Evolutionary conservation across 169 alveolate species (phyloP).

Genomic region (Theileria luwenshuni): DNA sequence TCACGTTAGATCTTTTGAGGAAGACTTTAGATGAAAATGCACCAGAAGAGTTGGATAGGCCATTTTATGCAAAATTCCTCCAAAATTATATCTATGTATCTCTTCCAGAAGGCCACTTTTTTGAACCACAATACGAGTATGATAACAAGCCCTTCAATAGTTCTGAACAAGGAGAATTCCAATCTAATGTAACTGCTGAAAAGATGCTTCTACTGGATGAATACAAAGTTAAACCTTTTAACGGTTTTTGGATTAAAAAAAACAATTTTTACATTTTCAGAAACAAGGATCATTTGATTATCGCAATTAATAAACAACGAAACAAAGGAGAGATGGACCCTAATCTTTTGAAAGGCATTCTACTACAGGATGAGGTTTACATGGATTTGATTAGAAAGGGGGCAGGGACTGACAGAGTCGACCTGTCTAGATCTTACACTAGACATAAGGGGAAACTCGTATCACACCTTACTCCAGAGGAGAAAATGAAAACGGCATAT

Average conservation of each 20-base stretch:
- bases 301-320: slow-evolving; percentile 2
- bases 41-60: slow-evolving; percentile 59
- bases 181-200: slow-evolving; percentile 31
- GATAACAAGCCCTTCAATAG: slow-evolving; percentile 24
- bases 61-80: slow-evolving; percentile 61
- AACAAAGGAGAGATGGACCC: slow-evolving; percentile 19
- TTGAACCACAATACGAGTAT: slow-evolving; percentile 40
- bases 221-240: slow-evolving; percentile 41
- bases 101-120: slow-evolving; percentile 64
- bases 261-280: slow-evolving; percentile 45
- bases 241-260: slow-evolving; percentile 61
- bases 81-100: slow-evolving; percentile 55
- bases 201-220: slow-evolving; percentile 42
- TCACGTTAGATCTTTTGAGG: slow-evolving; percentile 7
- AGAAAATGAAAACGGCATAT: slow-evolving; percentile 51
- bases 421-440: slow-evolving; percentile 46
- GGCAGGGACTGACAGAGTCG: slow-evolving; percentile 47
- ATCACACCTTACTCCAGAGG: slow-evolving; percentile 40
- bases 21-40: slow-evolving; percentile 43
- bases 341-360: slow-evolving; percentile 29
- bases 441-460: slow-evolving; percentile 36
- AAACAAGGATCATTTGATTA: slow-evolving; percentile 38
- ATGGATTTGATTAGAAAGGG: slow-evolving; percentile 57
- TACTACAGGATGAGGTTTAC: slow-evolving; percentile 41
- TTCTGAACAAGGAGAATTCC: slow-evolving; percentile 17